Percentiles rank a stretch among this genome's conserved stretches.
Evolutionary conservation across 2,329 filamentous ascomycete species (phyloP).

Genomic region (Fusarium subglutinans): DNA sequence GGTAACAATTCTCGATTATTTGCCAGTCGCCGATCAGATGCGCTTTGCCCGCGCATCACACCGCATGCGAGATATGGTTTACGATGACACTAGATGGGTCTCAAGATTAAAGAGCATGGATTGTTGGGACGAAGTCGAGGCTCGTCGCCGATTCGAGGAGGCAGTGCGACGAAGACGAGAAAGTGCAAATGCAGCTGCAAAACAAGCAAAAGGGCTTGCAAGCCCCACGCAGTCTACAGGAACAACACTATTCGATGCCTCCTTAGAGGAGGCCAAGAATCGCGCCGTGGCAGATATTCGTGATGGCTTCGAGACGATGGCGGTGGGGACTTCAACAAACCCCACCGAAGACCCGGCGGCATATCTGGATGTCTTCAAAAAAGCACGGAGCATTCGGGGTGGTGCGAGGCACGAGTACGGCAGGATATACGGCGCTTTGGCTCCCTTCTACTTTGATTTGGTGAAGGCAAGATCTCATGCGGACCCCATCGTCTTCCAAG

Average conservation of each 20-base stretch:
- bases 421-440: constrained; percentile 87
- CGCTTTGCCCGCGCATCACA: constrained; percentile 84
- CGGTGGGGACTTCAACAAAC: constrained; percentile 59
- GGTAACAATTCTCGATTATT: constrained; percentile 86
- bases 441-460: constrained; percentile 89
- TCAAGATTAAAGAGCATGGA: constrained; percentile 85
- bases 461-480: constrained; percentile 75
- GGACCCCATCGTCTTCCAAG: constrained; percentile 85
- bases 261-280: constrained; percentile 69
- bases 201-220: constrained; percentile 24
- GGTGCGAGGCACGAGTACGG: constrained; percentile 90
- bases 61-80: constrained; percentile 96
- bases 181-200: constrained; percentile 47
- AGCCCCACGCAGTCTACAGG: constrained; percentile 31
- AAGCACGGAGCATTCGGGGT: constrained; percentile 81
- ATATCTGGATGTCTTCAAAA: constrained; percentile 74
- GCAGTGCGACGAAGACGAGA: constrained; percentile 70
- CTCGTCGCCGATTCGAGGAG: constrained; percentile 82
- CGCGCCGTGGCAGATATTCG: constrained; percentile 46
- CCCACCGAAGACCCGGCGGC: constrained; percentile 68
- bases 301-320: constrained; percentile 85
- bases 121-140: constrained; percentile 91
- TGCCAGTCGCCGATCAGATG: constrained; percentile 85
- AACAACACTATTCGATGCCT: constrained; percentile 78
- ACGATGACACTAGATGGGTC: constrained; percentile 97